Percentiles rank a stretch among this genome's conserved stretches.
Conservation (phyloP, 495 filamentous ascomycete genomes). For the Monascus purpureus region DNA sequence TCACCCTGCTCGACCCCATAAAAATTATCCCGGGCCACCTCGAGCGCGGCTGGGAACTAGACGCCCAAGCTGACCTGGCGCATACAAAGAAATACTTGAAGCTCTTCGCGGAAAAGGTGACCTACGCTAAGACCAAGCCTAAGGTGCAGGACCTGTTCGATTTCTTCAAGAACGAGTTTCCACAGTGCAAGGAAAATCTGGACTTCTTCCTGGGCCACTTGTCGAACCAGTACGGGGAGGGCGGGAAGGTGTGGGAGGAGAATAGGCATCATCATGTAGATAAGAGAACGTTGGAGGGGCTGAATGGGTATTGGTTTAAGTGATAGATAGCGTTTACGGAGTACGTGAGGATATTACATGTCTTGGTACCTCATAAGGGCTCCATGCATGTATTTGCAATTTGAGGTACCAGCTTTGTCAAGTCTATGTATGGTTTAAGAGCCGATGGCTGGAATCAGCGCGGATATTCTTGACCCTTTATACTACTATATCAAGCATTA, state of each 20-base stretch:
- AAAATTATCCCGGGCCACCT: slow-evolving; percentile 16
- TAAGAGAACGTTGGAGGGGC: slow-evolving; percentile 1
- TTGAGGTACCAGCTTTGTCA: too few relatives aligned
- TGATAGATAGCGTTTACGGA: too few relatives aligned
- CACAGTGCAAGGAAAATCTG: slow-evolving; percentile 5
- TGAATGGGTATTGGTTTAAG: neutral
- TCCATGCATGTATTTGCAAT: too few relatives aligned
- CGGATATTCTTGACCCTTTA: too few relatives aligned
- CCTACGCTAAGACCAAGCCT: slow-evolving; percentile 9
- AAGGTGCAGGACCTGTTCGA: slow-evolving; percentile 12
- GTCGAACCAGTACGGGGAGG: slow-evolving; percentile 6
- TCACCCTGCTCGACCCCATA: slow-evolving; percentile 5
- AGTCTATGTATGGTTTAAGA: too few relatives aligned
- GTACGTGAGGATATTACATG: too few relatives aligned
- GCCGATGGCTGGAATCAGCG: too few relatives aligned
- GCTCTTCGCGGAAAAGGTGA: slow-evolving; percentile 13
- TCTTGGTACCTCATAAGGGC: too few relatives aligned
- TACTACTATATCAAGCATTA: too few relatives aligned
- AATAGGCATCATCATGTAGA: slow-evolving; percentile 6
- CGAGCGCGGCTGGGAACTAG: slow-evolving; percentile 13
- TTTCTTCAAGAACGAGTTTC: slow-evolving; percentile 15
- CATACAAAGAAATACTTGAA: slow-evolving; percentile 9
- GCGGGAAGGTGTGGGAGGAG: slow-evolving; percentile 8
- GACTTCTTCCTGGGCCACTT: slow-evolving; percentile 8
- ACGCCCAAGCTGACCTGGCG: slow-evolving; percentile 11